Evolutionary conservation across 495 filamentous ascomycete genomes (phyloP).

Genomic region (Penicillium herquei): DNA sequence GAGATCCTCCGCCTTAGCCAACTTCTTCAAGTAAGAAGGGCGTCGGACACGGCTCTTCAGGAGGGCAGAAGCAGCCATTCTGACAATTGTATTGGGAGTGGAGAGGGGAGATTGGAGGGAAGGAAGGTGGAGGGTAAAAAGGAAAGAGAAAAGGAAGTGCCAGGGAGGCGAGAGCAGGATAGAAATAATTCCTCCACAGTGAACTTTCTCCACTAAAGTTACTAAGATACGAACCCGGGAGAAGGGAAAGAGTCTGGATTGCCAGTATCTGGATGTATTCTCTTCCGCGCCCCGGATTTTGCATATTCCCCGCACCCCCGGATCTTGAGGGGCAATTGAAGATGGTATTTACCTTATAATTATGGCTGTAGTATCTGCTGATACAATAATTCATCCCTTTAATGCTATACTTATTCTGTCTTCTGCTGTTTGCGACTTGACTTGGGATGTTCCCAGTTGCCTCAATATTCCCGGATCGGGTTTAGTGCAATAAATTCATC

Average conservation of each 20-base stretch:
- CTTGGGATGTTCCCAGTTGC: neutral
- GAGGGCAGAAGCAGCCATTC: constrained; percentile 64
- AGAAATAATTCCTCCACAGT: constrained; percentile 1
- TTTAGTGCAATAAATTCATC: neutral
- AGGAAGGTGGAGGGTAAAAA: constrained; percentile 14
- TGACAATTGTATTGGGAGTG: constrained; percentile 7
- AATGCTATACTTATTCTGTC: no score
- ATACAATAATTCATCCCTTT: no score
- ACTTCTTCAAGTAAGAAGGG: constrained; percentile 75
- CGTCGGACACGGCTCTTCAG: constrained; percentile 72
- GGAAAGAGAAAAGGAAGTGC: constrained; percentile 12
- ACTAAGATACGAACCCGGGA: constrained; percentile 11
- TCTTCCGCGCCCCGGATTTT: constrained; percentile 9
- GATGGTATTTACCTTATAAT: neutral
- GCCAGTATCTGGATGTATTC: neutral
- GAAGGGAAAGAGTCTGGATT: constrained; percentile 15
- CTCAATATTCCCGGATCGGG: neutral
- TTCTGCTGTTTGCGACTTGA: neutral
- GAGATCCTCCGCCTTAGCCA: constrained; percentile 76
- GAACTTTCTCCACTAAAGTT: neutral
- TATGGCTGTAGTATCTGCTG: no score
- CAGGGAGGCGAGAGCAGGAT: constrained; percentile 1
- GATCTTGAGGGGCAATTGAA: neutral
- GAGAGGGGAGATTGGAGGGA: constrained; percentile 9
- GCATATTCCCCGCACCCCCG: neutral